Evolutionary conservation across 2,329 filamentous ascomycete genomes (phyloP), one percentile per base, ranked within the genome.

Genomic region (Didymella segeticola): DNA sequence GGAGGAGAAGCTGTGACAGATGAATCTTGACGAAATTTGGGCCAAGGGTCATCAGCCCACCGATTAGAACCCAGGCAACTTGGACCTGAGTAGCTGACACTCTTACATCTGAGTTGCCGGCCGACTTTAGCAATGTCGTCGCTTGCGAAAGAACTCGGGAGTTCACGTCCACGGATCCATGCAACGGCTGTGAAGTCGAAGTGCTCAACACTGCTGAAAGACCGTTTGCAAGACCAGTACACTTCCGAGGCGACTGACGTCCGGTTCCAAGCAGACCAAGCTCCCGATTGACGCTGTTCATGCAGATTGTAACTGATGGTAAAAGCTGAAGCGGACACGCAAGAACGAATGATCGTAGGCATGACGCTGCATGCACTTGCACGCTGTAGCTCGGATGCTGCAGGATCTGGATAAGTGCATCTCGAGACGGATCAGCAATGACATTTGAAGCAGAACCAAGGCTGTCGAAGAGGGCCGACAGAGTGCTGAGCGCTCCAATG

Each of bases 11-110:
- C 70, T 99, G 95, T 2, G 93, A 93, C 7, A 99, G 83, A 75
- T 99, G 95, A 20, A 98, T 98, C 77, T 99, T 99, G 75, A 98
- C 93, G 73, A 99, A 99, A 73, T 96, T 98, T 4, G 95, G 93
- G 0, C 95, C 95, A 1, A 99, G 83, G 0, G 93, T 92, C 93
- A 98, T 98, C 48, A 99, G 79, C 0, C 96, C 95, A 30, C 96
- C 95, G 39, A 99, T 96, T 52, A 99, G 80, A 41, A 96, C 96
- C 93, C 95, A 99, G 5, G 95, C 95, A 2, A 99, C 93, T 71
- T 99, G 95, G 20, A 99, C 92, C 70, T 99, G 95, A 1, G 92
- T 96, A 66, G 91, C 91, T 6, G 95, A 96, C 29, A 95, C 87
- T 23, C 93, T 87, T 47, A 99, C 80, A 71, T 99, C 93, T 1